Evolutionary conservation across 768 basidiomycete species (phyloP).

Genomic region (Lentinula edodes): DNA sequence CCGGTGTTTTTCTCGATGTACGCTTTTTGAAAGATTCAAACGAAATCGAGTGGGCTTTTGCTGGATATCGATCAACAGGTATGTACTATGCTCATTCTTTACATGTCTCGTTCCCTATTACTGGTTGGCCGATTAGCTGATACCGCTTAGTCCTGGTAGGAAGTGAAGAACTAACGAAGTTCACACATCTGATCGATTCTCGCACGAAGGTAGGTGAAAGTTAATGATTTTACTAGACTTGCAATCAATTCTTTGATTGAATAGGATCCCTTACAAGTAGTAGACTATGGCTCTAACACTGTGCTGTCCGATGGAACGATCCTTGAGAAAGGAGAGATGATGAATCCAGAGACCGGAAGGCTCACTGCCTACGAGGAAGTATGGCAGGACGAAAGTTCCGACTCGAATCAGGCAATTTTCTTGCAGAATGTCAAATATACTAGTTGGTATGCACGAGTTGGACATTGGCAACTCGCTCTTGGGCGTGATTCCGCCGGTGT

Average conservation of each 20-base stretch:
- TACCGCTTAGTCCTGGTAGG: background rate
- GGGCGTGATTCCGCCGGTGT: background rate
- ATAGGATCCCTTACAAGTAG: conserved; percentile 14
- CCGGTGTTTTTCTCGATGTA: conserved; percentile 29
- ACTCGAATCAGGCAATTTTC: conserved; percentile 11
- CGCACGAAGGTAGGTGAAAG: conserved; percentile 18
- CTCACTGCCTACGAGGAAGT: conserved; percentile 25
- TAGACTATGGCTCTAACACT: conserved; percentile 22
- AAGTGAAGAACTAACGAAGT: conserved; percentile 15
- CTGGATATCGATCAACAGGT: conserved; percentile 24
- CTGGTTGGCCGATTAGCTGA: background rate
- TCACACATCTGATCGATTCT: conserved; percentile 27
- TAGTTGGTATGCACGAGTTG: conserved; percentile 8
- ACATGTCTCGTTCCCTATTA: too few species aligned
- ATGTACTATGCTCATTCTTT: background rate
- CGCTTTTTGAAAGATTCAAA: conserved; percentile 24
- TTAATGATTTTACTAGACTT: background rate
- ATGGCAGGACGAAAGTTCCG: conserved; percentile 21
- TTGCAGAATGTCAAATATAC: background rate
- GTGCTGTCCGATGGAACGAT: conserved; percentile 21
- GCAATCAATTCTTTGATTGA: background rate
- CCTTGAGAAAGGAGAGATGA: conserved; percentile 27
- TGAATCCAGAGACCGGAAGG: conserved; percentile 24
- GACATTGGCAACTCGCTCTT: conserved; percentile 7
- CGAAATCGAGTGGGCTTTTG: conserved; percentile 32